These are phyloP conservation scores for Zygosaccharomyces sapae DNA, from an alignment of 1,139 yeast species.

Conservation along the genomic window DNA sequence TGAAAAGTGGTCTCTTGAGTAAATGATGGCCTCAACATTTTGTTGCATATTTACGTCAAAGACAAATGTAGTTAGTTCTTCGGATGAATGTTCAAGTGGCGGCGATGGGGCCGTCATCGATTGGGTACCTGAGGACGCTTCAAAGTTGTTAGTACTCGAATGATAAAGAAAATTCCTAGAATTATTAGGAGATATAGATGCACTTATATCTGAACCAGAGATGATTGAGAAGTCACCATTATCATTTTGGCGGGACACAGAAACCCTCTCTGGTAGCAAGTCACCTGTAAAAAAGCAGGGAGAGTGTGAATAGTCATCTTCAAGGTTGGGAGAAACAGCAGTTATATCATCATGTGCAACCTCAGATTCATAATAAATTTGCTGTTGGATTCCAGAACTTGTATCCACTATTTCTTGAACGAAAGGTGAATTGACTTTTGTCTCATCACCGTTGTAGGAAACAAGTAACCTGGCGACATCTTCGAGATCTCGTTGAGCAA, in stretches of 20 bases:
- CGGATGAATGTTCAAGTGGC: neutral
- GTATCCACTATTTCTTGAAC: too few relatives aligned
- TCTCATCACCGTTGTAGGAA: neutral
- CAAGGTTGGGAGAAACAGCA: neutral
- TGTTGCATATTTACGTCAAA: slow-evolving; percentile 1
- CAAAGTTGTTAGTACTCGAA: neutral
- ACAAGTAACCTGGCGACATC: neutral
- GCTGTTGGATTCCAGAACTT: neutral
- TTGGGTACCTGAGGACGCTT: neutral
- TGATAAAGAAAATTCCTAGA: neutral
- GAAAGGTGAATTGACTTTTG: too few relatives aligned
- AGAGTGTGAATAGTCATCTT: neutral
- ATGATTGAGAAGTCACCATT: neutral
- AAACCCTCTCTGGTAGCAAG: neutral
- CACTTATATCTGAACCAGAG: neutral
- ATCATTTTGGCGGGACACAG: slow-evolving; percentile 1
- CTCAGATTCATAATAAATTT: neutral
- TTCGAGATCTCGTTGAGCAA: neutral
- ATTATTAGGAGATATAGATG: neutral
- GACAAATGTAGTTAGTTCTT: neutral
- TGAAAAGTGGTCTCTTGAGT: too few relatives aligned
- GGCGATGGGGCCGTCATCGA: neutral
- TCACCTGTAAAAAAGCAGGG: neutral
- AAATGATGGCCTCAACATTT: neutral
- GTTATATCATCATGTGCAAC: neutral